Evolutionary conservation across 495 filamentous ascomycete genomes (phyloP).

Genomic region (Monascus purpureus): DNA sequence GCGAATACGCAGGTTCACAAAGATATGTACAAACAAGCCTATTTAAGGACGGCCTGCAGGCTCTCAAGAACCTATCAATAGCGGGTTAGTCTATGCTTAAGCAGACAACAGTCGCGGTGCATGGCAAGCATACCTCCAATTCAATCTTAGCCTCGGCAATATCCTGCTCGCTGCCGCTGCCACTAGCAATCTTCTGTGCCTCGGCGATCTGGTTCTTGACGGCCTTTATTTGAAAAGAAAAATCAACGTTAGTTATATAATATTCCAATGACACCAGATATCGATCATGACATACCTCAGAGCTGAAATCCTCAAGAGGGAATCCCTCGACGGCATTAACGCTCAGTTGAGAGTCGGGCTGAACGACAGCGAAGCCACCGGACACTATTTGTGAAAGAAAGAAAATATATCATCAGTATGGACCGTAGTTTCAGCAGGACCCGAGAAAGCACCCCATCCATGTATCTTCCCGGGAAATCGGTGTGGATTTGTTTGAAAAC

Average conservation of each 20-base stretch:
- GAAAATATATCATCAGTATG: neutral
- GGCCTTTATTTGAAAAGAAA: conserved; percentile 11
- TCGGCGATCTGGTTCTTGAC: conserved; percentile 56
- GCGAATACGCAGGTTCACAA: conserved; percentile 15
- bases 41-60: conserved; percentile 65
- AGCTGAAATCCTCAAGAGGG: conserved; percentile 88
- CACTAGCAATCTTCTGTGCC: conserved; percentile 85
- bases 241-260: conserved; percentile 1
- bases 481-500: conserved; percentile 19
- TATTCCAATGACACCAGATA: neutral
- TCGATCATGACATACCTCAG: conserved; percentile 40
- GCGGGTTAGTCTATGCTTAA: too few relatives aligned
- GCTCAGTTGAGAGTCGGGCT: conserved; percentile 87
- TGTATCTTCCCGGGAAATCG: too few relatives aligned
- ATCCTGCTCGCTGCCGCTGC: conserved; percentile 89
- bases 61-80: conserved; percentile 49
- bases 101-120: too few relatives aligned
- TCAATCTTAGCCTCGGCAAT: conserved; percentile 98
- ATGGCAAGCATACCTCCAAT: conserved; percentile 78
- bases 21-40: conserved; percentile 36
- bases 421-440: neutral
- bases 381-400: conserved; percentile 46
- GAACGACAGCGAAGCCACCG: conserved; percentile 92
- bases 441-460: too few relatives aligned
- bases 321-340: conserved; percentile 96